phyloP scores from a whole-genome alignment of 495 filamentous ascomycete species.

The Penicillium waksmanii region DNA sequence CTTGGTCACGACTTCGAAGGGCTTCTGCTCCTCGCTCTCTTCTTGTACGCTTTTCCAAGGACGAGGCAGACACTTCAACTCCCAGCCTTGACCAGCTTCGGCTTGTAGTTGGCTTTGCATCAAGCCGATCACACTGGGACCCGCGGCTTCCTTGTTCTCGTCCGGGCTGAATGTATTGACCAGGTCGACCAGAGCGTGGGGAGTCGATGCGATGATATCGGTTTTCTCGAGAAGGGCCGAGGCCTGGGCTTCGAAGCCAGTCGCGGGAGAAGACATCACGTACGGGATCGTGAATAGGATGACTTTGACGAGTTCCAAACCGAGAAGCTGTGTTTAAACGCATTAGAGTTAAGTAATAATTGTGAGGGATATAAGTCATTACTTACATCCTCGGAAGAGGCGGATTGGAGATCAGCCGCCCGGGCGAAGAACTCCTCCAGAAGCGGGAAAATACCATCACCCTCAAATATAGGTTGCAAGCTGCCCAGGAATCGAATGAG shows the following conservation, averaged over 20 bases:
- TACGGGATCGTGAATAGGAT: constrained; percentile 94
- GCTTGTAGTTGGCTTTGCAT: constrained; percentile 82
- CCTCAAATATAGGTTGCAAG: constrained; percentile 76
- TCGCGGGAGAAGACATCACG: constrained; percentile 71
- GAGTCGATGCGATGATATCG: constrained; percentile 84
- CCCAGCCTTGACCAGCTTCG: constrained; percentile 73
- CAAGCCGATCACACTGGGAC: constrained; percentile 75
- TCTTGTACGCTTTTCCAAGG: constrained; percentile 70
- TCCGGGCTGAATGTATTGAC: constrained; percentile 77
- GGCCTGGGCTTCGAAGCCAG: constrained; percentile 69
- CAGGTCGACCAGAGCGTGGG: constrained; percentile 77
- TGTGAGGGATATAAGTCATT: constrained; percentile 16
- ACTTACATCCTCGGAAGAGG: constrained; percentile 86
- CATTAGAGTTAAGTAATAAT: constrained; percentile 10
- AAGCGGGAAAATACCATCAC: constrained; percentile 82
- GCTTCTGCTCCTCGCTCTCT: constrained; percentile 42
- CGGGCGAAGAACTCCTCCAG: constrained; percentile 83
- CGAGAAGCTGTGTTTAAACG: constrained; percentile 47
- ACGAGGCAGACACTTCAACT: constrained; percentile 78
- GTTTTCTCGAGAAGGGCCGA: constrained; percentile 85
- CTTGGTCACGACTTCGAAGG: constrained; percentile 62
- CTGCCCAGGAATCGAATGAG: constrained; percentile 84
- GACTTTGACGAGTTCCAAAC: constrained; percentile 92
- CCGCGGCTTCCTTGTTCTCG: constrained; percentile 53
- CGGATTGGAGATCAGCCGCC: constrained; percentile 86